Evolutionary conservation across 2,329 filamentous ascomycete genomes (phyloP).

Genomic region (Fusarium praegraminearum): DNA sequence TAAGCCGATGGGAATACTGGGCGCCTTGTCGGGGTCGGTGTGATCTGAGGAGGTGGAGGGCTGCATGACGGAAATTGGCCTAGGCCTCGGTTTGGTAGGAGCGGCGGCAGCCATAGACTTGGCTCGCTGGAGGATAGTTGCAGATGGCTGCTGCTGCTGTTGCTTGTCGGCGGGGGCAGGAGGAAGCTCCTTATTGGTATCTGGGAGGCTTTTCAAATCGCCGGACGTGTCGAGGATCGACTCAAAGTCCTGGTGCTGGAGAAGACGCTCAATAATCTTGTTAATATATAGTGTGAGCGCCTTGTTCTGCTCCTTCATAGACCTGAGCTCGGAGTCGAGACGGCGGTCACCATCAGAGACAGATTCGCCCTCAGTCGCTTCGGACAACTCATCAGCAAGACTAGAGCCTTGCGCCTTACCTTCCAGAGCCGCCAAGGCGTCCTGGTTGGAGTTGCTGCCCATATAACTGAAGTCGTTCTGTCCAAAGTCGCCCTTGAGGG

Average conservation of each 20-base stretch:
- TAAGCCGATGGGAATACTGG: constrained; percentile 77
- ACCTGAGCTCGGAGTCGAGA: constrained; percentile 82
- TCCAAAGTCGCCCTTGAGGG: constrained; percentile 91
- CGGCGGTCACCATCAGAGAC: constrained; percentile 68
- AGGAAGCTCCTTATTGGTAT: constrained; percentile 87
- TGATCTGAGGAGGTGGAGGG: constrained; percentile 57
- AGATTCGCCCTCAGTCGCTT: constrained; percentile 70
- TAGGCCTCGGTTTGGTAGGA: constrained; percentile 60
- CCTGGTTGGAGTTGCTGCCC: constrained; percentile 69
- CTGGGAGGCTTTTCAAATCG: constrained; percentile 58
- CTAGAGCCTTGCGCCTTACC: constrained; percentile 66
- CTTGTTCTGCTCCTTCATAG: constrained; percentile 93
- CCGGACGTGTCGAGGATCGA: constrained; percentile 87
- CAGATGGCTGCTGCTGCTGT: constrained; percentile 51
- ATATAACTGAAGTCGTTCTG: constrained; percentile 84
- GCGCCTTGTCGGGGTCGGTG: constrained; percentile 78
- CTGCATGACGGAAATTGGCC: constrained; percentile 70
- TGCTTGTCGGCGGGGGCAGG: constrained; percentile 65
- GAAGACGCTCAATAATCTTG: constrained; percentile 95
- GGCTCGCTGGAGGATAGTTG: constrained; percentile 69
- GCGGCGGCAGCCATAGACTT: constrained; percentile 70
- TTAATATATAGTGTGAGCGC: constrained; percentile 98
- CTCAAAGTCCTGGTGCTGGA: constrained; percentile 96
- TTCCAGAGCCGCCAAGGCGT: constrained; percentile 73
- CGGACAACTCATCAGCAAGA: constrained; percentile 90